phyloP scores from a whole-genome alignment of 2,329 filamentous ascomycete genomes.

The Epichloe glyceriae region DNA sequence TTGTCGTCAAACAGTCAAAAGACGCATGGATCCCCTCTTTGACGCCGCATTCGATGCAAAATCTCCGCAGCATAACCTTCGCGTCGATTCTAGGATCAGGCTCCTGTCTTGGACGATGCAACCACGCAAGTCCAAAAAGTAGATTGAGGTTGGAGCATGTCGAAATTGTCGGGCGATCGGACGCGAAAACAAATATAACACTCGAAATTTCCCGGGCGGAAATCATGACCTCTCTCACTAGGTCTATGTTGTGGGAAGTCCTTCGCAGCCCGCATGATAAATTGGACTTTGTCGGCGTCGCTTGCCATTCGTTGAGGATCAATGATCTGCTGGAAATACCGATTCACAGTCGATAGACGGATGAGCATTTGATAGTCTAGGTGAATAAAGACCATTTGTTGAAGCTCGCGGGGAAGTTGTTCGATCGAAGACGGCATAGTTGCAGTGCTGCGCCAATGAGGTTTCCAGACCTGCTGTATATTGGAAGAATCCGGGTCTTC shows the following conservation, averaged over 20 bases:
- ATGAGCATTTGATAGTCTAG: slow-evolving; percentile 30
- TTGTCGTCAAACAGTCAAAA: slow-evolving; percentile 24
- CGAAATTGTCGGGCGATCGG: slow-evolving; percentile 25
- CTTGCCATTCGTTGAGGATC: slow-evolving; percentile 23
- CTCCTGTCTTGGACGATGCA: slow-evolving; percentile 18
- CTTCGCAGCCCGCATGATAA: slow-evolving; percentile 28
- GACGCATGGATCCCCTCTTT: slow-evolving; percentile 23
- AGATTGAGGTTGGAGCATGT: slow-evolving; percentile 21
- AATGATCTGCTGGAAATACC: slow-evolving; percentile 20
- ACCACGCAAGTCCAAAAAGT: slow-evolving; percentile 20
- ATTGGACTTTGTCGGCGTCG: slow-evolving; percentile 23
- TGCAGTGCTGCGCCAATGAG: slow-evolving; percentile 1
- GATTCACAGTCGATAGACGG: slow-evolving; percentile 23
- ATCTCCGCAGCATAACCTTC: slow-evolving; percentile 23
- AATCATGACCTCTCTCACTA: slow-evolving; percentile 22
- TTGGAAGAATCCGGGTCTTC: neutral
- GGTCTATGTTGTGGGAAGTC: slow-evolving; percentile 28
- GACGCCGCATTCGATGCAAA: slow-evolving; percentile 30
- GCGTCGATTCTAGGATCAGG: slow-evolving; percentile 15
- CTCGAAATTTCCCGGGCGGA: slow-evolving; percentile 28
- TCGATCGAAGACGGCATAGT: slow-evolving; percentile 18
- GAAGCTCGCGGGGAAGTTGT: slow-evolving; percentile 21
- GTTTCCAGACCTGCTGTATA: slow-evolving; percentile 1
- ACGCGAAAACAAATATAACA: slow-evolving; percentile 30
- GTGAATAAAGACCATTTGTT: slow-evolving; percentile 19